Percentiles rank a stretch among this genome's conserved stretches.
Conservation (phyloP, 352 stramenopile genomes). For the Phytophthora podocarpi region DNA sequence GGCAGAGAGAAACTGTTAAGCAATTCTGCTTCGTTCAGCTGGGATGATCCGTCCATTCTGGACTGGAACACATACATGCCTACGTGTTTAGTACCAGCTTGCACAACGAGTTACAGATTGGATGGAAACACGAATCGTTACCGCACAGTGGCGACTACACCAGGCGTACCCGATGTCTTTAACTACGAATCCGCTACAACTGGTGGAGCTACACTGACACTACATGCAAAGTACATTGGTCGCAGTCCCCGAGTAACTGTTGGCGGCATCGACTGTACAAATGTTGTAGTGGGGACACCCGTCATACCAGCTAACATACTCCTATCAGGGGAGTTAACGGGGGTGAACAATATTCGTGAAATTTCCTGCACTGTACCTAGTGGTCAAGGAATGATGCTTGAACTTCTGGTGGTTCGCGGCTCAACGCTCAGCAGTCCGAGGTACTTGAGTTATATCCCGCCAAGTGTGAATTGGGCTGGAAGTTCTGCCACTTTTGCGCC, state of each 20-base stretch:
- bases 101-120: conserved; percentile 52
- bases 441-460: conserved; percentile 60
- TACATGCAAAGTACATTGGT: conserved; percentile 66
- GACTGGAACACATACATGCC: conserved; percentile 59
- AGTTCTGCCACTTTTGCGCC: conserved; percentile 35
- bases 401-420: conserved; percentile 41
- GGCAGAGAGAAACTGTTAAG: conserved; percentile 46
- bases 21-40: conserved; percentile 62
- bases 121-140: conserved; percentile 52
- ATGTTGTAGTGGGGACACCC: conserved; percentile 30
- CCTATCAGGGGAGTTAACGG: conserved; percentile 21
- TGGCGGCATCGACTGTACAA: conserved; percentile 35
- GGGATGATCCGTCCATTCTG: conserved; percentile 59
- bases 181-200: conserved; percentile 47
- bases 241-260: conserved; percentile 44
- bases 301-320: conserved; percentile 29
- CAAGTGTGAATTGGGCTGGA: conserved; percentile 42
- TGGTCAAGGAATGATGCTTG: conserved; percentile 52
- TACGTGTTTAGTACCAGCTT: conserved; percentile 47
- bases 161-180: conserved; percentile 20
- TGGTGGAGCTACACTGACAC: conserved; percentile 48
- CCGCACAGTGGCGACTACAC: conserved; percentile 26
- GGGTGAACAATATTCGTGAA: conserved; percentile 40
- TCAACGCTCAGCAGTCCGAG: conserved; percentile 44
- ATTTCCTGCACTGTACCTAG: conserved; percentile 51